phyloP scores from a whole-genome alignment of 495 filamentous ascomycete genomes.

The Glonium stellatum region DNA sequence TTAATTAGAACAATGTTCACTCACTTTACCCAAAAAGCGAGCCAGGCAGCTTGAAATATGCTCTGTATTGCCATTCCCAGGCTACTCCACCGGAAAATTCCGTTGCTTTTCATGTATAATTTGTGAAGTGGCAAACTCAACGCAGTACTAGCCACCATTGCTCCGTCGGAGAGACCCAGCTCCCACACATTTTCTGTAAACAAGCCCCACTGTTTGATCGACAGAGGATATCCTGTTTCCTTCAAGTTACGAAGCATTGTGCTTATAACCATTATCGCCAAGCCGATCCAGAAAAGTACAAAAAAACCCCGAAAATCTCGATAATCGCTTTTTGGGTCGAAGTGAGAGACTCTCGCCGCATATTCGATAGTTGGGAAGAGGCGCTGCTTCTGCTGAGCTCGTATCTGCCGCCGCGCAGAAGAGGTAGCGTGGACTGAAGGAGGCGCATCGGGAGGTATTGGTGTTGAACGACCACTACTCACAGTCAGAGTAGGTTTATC shows the following conservation, averaged over 20 bases:
- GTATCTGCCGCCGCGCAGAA: slow-evolving; percentile 72
- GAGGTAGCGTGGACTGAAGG: slow-evolving; percentile 83
- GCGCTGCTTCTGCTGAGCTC: slow-evolving; percentile 71
- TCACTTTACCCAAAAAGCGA: slow-evolving; percentile 72
- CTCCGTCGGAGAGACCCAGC: slow-evolving; percentile 69
- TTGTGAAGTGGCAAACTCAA: slow-evolving; percentile 68
- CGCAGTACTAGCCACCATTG: slow-evolving; percentile 73
- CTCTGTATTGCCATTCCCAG: slow-evolving; percentile 77
- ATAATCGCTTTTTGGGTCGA: slow-evolving; percentile 87
- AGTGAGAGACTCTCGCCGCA: slow-evolving; percentile 87
- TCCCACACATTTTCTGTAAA: slow-evolving; percentile 85
- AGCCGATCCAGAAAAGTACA: slow-evolving; percentile 91
- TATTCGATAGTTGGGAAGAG: slow-evolving; percentile 96
- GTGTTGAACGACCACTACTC: slow-evolving; percentile 79
- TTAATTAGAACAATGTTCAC: slow-evolving; percentile 23
- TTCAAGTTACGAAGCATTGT: slow-evolving; percentile 86
- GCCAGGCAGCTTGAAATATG: slow-evolving; percentile 70
- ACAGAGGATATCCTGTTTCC: slow-evolving; percentile 81
- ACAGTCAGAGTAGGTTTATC: background rate
- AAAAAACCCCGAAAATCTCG: slow-evolving; percentile 96
- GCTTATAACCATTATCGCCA: slow-evolving; percentile 95
- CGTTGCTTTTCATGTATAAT: slow-evolving; percentile 49
- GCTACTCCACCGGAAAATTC: slow-evolving; percentile 62
- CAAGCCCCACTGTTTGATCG: slow-evolving; percentile 76
- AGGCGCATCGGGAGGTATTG: slow-evolving; percentile 81